Base-by-base conservation (phyloP, 1,139 yeast genomes). In the Yamadazyma taylorii region DNA sequence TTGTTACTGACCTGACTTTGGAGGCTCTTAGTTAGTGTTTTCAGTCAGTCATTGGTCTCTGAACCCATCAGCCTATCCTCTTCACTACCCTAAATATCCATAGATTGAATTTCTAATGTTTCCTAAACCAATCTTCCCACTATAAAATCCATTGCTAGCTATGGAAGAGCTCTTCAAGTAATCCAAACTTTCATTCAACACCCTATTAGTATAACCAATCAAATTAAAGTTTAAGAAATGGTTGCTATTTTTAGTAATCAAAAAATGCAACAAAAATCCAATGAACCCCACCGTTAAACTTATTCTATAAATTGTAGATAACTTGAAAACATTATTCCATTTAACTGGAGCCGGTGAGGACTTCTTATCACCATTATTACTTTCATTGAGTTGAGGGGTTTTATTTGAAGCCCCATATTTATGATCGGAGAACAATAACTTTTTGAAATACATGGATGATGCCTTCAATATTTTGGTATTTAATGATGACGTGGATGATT, bases 251-350 rank as follows among this genome's bases (percentile, higher is more conserved):
- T 57, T 56, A n/a, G 55, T 45, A 9, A 69, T 30, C 14, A 70
- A 41, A 33, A 62, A 60, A 45, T 71, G 77, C 12, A 68, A 34
- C 41, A 70, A 34, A 34, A 70, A 55, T 1, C 76, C 75, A 30
- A 69, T 52, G 36, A 69, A 55, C 0, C 77, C 77, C 29, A 70
- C 61, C 2, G 74, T 63, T 33, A 68, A 49, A 36, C 73, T 66
- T 25, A 68, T 43, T 37, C 55, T 63, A 41, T 61, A 61, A n/a
- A 69, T 33, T 24, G 56, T 45, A 2, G 48, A 36, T 6, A 49
- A 31, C 25, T 39, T 43, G 31, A 43, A 42, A 6, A 40, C 26
- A 16, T 39, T 38, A 21, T 43, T 43, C 12, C 47, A 29, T 17
- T 40, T 36, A 16, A 35, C 17, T 3, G 40, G 37, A 2, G 41